phyloP scores from a whole-genome alignment of 345 rosid genomes.

The Eucalyptus curtisii region DNA sequence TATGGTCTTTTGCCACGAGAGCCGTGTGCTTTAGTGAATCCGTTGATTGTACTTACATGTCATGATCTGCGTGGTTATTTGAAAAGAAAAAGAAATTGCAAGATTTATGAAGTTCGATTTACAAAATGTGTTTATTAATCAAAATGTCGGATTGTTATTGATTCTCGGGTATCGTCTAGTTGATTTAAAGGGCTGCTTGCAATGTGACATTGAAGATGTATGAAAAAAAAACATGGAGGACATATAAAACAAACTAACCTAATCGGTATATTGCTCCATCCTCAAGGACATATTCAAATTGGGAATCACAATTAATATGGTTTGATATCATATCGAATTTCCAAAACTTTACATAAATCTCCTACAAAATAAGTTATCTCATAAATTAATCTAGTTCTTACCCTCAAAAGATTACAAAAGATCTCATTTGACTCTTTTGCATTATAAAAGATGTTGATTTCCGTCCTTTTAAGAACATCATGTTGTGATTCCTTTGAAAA shows the following conservation, averaged over 20 bases:
- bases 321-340: not conserved
- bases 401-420: not conserved
- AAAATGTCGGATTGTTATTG: fast-evolving
- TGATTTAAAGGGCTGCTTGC: not conserved
- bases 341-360: not conserved
- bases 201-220: not conserved
- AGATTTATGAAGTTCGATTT: not conserved
- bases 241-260: not conserved
- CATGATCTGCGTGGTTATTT: fast-evolving
- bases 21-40: fast-evolving
- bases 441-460: not conserved
- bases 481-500: not conserved
- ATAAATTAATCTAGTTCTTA: not conserved
- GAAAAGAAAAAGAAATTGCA: not conserved
- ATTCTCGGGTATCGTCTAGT: not conserved
- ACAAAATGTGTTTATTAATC: not conserved
- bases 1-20: not conserved
- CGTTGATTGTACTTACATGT: fast-evolving
- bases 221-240: not conserved
- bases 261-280: not conserved
- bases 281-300: not conserved
- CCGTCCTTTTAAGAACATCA: not conserved
- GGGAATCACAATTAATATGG: not conserved
- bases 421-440: not conserved
- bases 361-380: not conserved